A percentile compares a stretch with the other conserved stretches of the same genome.
Conservation (phyloP, 345 rosid genomes). For the Euphorbia pulcherrima region DNA sequence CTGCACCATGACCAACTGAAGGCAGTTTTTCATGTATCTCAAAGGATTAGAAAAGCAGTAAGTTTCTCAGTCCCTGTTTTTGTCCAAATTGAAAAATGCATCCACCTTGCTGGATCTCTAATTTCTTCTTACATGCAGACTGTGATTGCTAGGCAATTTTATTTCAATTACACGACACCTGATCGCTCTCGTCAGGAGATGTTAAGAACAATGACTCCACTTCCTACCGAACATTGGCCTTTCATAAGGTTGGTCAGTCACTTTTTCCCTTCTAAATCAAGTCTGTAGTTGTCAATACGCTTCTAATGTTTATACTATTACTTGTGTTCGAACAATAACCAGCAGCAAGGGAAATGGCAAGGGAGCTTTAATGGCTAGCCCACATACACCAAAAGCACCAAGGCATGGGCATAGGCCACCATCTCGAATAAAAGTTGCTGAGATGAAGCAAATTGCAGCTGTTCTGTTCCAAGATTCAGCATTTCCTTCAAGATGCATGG, state of each 20-base stretch:
- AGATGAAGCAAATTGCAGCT: slow-evolving; percentile 81
- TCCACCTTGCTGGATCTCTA: neutral
- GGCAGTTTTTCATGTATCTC: slow-evolving; percentile 87
- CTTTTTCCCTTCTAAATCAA: neutral
- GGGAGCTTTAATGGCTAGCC: slow-evolving; percentile 41
- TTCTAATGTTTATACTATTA: neutral
- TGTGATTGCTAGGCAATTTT: slow-evolving; percentile 63
- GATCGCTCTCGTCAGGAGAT: slow-evolving; percentile 84
- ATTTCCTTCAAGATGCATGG: slow-evolving; percentile 67
- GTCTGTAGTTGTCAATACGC: neutral
- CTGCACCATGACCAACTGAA: slow-evolving; percentile 89
- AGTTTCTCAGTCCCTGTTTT: slow-evolving; percentile 26
- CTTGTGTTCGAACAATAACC: neutral
- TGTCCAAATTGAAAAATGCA: neutral
- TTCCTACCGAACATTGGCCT: slow-evolving; percentile 80
- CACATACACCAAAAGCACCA: slow-evolving; percentile 88
- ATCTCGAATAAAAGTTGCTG: slow-evolving; percentile 56
- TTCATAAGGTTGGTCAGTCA: slow-evolving; percentile 47
- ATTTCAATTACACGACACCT: slow-evolving; percentile 91
- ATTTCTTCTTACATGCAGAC: slow-evolving; percentile 44
- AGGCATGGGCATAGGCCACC: slow-evolving; percentile 91
- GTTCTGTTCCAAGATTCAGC: slow-evolving; percentile 84
- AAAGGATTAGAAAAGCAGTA: slow-evolving; percentile 75
- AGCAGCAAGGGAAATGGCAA: slow-evolving; percentile 68
- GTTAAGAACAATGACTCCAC: slow-evolving; percentile 68